phyloP scores from a whole-genome alignment of 768 basidiomycete genomes.

The Suillus paluster region DNA sequence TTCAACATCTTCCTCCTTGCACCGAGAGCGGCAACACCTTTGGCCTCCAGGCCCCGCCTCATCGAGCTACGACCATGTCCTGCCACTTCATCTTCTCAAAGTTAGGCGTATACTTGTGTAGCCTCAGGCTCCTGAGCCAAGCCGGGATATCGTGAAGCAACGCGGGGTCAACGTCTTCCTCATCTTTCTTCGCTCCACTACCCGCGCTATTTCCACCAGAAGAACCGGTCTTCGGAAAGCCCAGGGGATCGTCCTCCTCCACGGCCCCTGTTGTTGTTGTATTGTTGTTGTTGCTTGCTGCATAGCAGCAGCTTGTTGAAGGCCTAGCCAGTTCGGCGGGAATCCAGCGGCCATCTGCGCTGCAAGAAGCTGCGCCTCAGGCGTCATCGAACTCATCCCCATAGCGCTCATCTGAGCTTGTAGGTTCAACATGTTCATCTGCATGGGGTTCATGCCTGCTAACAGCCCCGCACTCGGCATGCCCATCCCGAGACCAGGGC shows the following conservation, averaged over 20 bases:
- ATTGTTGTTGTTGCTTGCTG: conserved; percentile 39
- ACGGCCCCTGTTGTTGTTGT: conserved; percentile 45
- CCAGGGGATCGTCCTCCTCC: conserved; percentile 58
- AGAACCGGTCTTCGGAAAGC: conserved; percentile 45
- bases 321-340: conserved; percentile 61
- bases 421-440: conserved; percentile 72
- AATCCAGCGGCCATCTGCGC: conserved; percentile 82
- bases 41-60: conserved; percentile 86
- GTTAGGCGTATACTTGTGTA: conserved; percentile 99
- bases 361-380: conserved; percentile 83
- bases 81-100: conserved; percentile 91
- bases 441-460: conserved; percentile 64
- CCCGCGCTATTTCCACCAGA: conserved; percentile 35
- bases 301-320: conserved; percentile 56
- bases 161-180: conserved; percentile 91
- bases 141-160: conserved; percentile 86
- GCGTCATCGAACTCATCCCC: conserved; percentile 55
- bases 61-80: conserved; percentile 92
- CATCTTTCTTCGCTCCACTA: conserved; percentile 65
- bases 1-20: conserved; percentile 98
- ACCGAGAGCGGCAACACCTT: conserved; percentile 98
- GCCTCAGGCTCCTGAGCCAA: conserved; percentile 92
- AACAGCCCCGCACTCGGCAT: conserved; percentile 43
- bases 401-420: conserved; percentile 61
- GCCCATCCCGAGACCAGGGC: conserved; percentile 64